Conservation (phyloP, 345 rosid genomes). For the Gossypium herbaceum region DNA sequence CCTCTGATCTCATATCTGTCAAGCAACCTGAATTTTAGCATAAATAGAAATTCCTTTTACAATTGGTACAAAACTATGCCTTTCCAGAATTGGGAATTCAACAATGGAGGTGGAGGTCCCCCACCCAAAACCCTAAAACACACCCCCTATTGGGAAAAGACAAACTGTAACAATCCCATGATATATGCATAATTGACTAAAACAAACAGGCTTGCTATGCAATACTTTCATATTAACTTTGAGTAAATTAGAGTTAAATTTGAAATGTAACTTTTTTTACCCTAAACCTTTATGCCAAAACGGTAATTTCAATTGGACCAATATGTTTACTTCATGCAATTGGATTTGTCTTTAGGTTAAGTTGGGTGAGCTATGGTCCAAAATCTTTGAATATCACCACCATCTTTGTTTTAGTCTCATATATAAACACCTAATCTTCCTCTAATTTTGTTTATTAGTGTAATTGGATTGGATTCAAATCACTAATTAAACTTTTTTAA, state of each 20-base stretch:
- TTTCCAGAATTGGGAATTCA: neutral
- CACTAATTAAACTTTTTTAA: no score
- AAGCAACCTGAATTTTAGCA: constrained; percentile 19
- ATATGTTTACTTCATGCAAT: neutral
- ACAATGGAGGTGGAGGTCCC: neutral
- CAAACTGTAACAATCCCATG: constrained; percentile 36
- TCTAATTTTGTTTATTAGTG: no score
- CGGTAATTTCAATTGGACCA: neutral
- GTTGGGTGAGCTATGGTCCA: no score
- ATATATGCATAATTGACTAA: neutral
- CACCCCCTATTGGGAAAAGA: constrained; percentile 25
- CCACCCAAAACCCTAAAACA: constrained; percentile 7
- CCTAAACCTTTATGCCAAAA: neutral
- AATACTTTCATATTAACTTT: neutral
- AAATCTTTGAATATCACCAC: no score
- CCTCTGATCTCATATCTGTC: constrained; percentile 15
- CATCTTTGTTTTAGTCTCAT: no score
- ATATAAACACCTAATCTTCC: no score
- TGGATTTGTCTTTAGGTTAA: neutral
- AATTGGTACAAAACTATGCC: constrained; percentile 13
- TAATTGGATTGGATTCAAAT: no score
- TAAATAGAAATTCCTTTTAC: neutral
- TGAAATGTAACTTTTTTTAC: neutral
- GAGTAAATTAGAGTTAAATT: neutral
- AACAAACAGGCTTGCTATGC: neutral